Evolutionary conservation across 2,329 filamentous ascomycete genomes (phyloP), one percentile per base, ranked within the genome.

Genomic region (Chaetomium globosum): DNA sequence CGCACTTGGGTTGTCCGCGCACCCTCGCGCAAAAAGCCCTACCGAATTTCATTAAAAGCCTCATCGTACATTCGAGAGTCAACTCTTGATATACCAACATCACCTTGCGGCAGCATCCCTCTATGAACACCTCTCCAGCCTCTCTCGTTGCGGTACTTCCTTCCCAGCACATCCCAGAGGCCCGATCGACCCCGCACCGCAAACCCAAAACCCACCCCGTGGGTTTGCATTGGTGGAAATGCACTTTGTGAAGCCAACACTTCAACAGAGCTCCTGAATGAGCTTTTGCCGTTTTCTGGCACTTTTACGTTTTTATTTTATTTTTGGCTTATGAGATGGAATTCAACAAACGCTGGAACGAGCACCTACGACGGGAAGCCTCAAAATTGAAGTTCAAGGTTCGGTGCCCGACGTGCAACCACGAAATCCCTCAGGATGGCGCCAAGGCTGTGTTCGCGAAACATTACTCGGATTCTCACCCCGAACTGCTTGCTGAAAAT

Each of bases 321-420:
- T 26, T 8, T 26, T 13, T 7, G 2, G 9, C 12, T 43, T 28
- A 5, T 21, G 16, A 48, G 28, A 68, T 68, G 65, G 65, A 66
- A 9, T 2, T 70, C 30, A n/a, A 52, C 3, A 64, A 61, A 31
- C 60, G 59, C 3, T 70, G 63, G 63, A 67, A 58, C 43, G 59
- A 63, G 10, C 65, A 65, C 36, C 57, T 68, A 28, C 58, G 67
- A 6, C 48, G 58, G n/a, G 43, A 46, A 26, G 59, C 54, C 26
- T 33, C 49, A 53, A 63, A 56, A 30, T 12, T 54, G 28, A 63
- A 53, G 46, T 23, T 10, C 9, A 49, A 54, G 9, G 10, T 60
- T 28, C 21, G 57, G 4, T 69, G 66, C 49, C 61, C 57, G 7
- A 8, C 61, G 6, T 71, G 69, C 48, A n/a, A 43, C 19, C 48